Base-by-base conservation (phyloP, 1,284 basidiomycete genomes). In the Cutaneotrichosporon dermatis region DNA sequence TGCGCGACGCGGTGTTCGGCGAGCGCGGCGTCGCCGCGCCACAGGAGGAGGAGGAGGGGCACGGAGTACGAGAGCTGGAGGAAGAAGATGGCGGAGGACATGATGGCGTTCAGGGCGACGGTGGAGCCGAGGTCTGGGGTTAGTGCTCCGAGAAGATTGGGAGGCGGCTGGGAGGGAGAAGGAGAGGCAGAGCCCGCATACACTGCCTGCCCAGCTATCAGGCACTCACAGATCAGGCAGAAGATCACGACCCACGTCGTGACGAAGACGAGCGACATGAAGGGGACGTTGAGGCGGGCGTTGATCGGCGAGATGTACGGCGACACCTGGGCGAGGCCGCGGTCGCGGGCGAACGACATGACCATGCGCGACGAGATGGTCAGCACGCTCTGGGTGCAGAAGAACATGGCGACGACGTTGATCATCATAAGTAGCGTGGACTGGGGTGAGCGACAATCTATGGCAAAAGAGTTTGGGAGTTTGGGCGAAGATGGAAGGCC, bases 91-190 rank as follows among this genome's bases (percentile, higher is more conserved):
- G 9, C 80, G 66, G 8, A 59, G 1, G 66, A 71, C n/a, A 79
- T 63, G 54, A 81, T 79, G 34, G 80, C 79, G 65, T 80, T 79
- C 54, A 80, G 68, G 0, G 79, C 79, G 74, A 72, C 81, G 77
- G 68, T 83, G 75, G 57, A 86, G 73, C 59, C 86, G 53, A 80
- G 58, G 62, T 82, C 86, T 3, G 69, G 35, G 4, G 39, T 55
- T 8, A 55, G 44, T 13, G 12, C 39, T 25, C 25, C 25, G 25
- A 25, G 25, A 25, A 25, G 25, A 25, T 25, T 25, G 25, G 25
- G 25, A 25, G 25, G 25, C 25, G 25, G 25, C 25, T 25, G 25
- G 25, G 25, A 25, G 25, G 25, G 25, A 25, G 25, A 25, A 25
- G 25, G 25, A 25, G 25, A 25, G 25, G 25, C 25, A 25, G 25